These are phyloP conservation scores for Penstemon newberryi DNA, from an alignment of 257 asterid genomes.

Conservation along the genomic window DNA sequence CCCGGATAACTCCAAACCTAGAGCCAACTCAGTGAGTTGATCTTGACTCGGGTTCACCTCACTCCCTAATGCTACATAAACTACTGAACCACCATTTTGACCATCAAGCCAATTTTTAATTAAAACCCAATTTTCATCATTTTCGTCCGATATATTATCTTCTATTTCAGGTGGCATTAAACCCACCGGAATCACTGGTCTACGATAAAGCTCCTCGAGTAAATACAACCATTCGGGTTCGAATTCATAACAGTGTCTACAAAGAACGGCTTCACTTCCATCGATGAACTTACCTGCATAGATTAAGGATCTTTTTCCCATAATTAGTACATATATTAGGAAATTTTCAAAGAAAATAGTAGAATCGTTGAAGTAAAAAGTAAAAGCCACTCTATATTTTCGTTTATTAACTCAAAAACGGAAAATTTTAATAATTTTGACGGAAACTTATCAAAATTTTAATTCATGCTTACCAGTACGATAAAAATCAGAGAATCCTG, in stretches of 20 bases:
- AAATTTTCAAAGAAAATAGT: too few species aligned
- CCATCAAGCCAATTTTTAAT: constrained; percentile 26
- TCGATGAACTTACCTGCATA: too few species aligned
- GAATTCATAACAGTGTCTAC: too few species aligned
- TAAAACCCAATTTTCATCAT: constrained; percentile 5
- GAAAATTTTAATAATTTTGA: constrained; percentile 19
- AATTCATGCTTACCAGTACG: neutral
- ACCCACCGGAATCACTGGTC: constrained; percentile 34
- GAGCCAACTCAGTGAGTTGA: too few species aligned
- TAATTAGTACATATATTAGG: too few species aligned
- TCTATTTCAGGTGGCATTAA: constrained; percentile 20
- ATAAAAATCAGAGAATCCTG: neutral
- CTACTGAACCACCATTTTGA: constrained; percentile 23
- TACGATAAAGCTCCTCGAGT: constrained; percentile 23
- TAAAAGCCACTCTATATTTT: too few species aligned
- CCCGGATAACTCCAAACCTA: too few species aligned
- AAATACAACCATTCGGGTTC: constrained; percentile 37
- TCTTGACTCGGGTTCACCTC: too few species aligned
- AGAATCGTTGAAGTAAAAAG: too few species aligned
- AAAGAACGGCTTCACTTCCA: too few species aligned
- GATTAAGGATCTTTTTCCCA: too few species aligned
- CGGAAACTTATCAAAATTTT: neutral
- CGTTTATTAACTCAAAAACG: neutral
- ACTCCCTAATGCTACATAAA: constrained; percentile 34
- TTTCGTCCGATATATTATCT: neutral